Evolutionary conservation across 768 basidiomycete genomes (phyloP).

Genomic region (Pisolithus sp.): DNA sequence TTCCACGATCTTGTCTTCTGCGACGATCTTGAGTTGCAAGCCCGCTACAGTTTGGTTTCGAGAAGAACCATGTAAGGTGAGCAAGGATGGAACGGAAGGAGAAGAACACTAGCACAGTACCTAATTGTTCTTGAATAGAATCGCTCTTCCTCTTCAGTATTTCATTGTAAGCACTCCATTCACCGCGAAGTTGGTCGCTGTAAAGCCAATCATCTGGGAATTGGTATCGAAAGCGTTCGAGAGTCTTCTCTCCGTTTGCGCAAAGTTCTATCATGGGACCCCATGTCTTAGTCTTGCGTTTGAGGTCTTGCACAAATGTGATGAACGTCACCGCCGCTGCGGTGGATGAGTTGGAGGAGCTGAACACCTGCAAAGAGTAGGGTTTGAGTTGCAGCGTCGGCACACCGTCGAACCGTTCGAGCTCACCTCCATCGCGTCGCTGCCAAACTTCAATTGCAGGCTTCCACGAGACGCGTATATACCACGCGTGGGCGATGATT

Average conservation of each 20-base stretch:
- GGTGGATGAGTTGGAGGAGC: slow-evolving; percentile 84
- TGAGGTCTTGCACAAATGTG: slow-evolving; percentile 98
- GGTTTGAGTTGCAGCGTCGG: slow-evolving; percentile 5
- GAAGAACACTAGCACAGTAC: slow-evolving; percentile 37
- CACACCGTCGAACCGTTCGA: background rate
- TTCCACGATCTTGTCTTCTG: slow-evolving; percentile 97
- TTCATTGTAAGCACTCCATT: slow-evolving; percentile 98
- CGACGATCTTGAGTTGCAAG: slow-evolving; percentile 98
- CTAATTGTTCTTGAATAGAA: slow-evolving; percentile 95
- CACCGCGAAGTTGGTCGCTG: slow-evolving; percentile 92
- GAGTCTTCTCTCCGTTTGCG: slow-evolving; percentile 90
- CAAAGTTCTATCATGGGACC: slow-evolving; percentile 93
- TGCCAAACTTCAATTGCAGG: no score
- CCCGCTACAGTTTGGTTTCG: slow-evolving; percentile 55
- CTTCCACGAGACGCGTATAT: no score
- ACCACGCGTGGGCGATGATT: slow-evolving; percentile 16
- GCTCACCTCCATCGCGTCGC: slow-evolving; percentile 22
- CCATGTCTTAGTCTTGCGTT: slow-evolving; percentile 96
- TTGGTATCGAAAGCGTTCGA: slow-evolving; percentile 94
- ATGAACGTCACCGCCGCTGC: slow-evolving; percentile 98
- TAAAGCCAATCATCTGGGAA: slow-evolving; percentile 98
- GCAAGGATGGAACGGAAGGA: background rate
- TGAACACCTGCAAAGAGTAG: slow-evolving; percentile 44
- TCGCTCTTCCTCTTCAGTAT: slow-evolving; percentile 97
- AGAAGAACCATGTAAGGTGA: no score